Evolutionary conservation across 2,329 filamentous ascomycete species (phyloP), one percentile per base, ranked within the genome.

Genomic region (Mariannaea sp.): DNA sequence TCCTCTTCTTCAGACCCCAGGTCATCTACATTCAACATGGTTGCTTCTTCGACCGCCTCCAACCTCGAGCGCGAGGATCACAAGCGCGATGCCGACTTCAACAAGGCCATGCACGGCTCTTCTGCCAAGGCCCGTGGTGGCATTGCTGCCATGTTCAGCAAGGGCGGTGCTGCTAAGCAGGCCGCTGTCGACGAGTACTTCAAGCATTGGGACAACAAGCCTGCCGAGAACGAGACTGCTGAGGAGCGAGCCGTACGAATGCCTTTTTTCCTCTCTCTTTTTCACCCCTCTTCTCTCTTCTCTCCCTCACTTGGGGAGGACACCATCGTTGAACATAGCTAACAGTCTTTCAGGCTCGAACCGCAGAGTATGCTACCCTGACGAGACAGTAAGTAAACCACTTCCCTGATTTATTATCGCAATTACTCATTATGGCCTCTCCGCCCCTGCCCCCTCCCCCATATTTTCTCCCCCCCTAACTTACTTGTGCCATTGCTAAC

Each of bases 201-300:
- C 80, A 95, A 95, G 81, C 92, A 96, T 73, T 96, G 90, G 89
- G 91, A 96, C 74, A 88, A 93, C 78, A 92, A 95, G 77, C 75
- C 78, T 39, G 88, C 79, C 26, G 85, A 82, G 58, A 82, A 87
- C 35, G 94, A 99, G 82, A 97, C 93, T 2, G 83, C 87, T 49
- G 90, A 88, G 67, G 87, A 83, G 64, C 86, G 93, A 69, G 88
- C 91, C 75, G 90, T 91, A 76, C 64, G 82, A 70, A 43, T 30
- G 24, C 46, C 40, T 14, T 26, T 42, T 47, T 58, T 24, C n/a
- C 14, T 8, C 30, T 20, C 35, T 43, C 59, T 53, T 59, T 57
- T 53, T 54, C 49, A 49, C 48, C 43, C 42, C 46, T 53, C 38
- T 59, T 57, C 52, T 54, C 49, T 47, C 48, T 41, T 40, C 46